Conservation (phyloP, 768 basidiomycete species). For the Sporobolomyces roseus region DNA sequence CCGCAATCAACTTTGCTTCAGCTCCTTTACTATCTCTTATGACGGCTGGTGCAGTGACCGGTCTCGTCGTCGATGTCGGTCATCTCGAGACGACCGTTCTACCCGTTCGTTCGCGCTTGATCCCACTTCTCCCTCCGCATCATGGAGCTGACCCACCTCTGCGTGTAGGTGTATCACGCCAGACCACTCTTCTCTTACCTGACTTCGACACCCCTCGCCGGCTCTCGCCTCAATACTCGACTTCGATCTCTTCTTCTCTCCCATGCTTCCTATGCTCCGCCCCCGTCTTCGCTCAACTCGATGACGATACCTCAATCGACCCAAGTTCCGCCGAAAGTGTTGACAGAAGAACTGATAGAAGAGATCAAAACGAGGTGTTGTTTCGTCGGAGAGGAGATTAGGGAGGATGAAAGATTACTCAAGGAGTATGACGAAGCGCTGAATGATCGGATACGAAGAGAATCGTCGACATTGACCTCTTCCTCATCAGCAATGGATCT, state of each 20-base stretch:
- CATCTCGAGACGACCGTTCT: slow-evolving; percentile 83
- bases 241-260: slow-evolving; percentile 74
- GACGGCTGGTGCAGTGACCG: slow-evolving; percentile 82
- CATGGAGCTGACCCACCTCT: background rate
- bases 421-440: background rate
- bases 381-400: slow-evolving; percentile 65
- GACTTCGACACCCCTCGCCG: slow-evolving; percentile 80
- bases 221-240: slow-evolving; percentile 72
- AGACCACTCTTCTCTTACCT: slow-evolving; percentile 79
- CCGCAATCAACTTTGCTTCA: slow-evolving; percentile 87
- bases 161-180: slow-evolving; percentile 76
- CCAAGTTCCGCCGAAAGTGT: slow-evolving; percentile 70
- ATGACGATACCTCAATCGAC: slow-evolving; percentile 49
- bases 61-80: slow-evolving; percentile 88
- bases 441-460: background rate
- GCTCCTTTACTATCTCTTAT: slow-evolving; percentile 80
- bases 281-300: slow-evolving; percentile 66
- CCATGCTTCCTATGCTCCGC: slow-evolving; percentile 80
- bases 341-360: slow-evolving; percentile 77
- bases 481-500: slow-evolving; percentile 18
- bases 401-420: background rate
- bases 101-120: slow-evolving; percentile 79
- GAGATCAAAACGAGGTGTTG: slow-evolving; percentile 85
- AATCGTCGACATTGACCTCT: background rate
- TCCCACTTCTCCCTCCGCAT: background rate